Percentiles rank a stretch among this genome's conserved stretches.
Conservation (phyloP, 495 filamentous ascomycete species). For the Penicillium flavigenum region DNA sequence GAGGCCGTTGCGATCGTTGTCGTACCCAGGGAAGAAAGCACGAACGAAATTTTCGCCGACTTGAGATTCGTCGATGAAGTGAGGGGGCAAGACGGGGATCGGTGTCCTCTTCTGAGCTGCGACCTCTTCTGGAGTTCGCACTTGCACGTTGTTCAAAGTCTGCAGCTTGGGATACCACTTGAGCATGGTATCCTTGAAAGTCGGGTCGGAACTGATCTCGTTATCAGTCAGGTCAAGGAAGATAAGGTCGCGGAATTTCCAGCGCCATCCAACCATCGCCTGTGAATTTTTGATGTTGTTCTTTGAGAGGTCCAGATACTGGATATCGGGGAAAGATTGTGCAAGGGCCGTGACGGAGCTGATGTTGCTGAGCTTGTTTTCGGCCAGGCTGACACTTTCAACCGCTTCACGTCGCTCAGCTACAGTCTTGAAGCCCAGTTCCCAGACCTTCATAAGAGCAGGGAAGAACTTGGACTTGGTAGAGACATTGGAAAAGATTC, state of each 20-base stretch:
- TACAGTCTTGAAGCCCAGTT: conserved; percentile 62
- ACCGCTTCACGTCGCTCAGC: conserved; percentile 70
- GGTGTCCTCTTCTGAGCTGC: conserved; percentile 55
- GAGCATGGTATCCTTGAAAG: conserved; percentile 67
- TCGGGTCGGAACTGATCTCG: conserved; percentile 62
- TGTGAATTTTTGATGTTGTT: conserved; percentile 68
- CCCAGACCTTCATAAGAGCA: conserved; percentile 79
- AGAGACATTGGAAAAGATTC: conserved; percentile 68
- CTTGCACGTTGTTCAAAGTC: conserved; percentile 66
- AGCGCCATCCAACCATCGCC: conserved; percentile 64
- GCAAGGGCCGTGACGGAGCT: conserved; percentile 67
- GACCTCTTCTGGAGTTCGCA: conserved; percentile 68
- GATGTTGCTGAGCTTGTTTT: conserved; percentile 72
- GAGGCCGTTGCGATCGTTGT: conserved; percentile 65
- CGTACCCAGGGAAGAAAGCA: conserved; percentile 72
- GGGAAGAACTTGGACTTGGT: conserved; percentile 87
- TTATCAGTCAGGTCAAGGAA: conserved; percentile 76
- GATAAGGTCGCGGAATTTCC: conserved; percentile 72
- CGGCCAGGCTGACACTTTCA: conserved; percentile 70
- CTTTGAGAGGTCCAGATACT: conserved; percentile 79
- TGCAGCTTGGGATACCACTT: conserved; percentile 79
- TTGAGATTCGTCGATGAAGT: conserved; percentile 72
- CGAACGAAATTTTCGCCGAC: conserved; percentile 74
- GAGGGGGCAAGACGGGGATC: conserved; percentile 65
- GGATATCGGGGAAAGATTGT: conserved; percentile 72